phyloP scores from a whole-genome alignment of 2,329 filamentous ascomycete genomes.

The Diaporthe ilicicola region DNA sequence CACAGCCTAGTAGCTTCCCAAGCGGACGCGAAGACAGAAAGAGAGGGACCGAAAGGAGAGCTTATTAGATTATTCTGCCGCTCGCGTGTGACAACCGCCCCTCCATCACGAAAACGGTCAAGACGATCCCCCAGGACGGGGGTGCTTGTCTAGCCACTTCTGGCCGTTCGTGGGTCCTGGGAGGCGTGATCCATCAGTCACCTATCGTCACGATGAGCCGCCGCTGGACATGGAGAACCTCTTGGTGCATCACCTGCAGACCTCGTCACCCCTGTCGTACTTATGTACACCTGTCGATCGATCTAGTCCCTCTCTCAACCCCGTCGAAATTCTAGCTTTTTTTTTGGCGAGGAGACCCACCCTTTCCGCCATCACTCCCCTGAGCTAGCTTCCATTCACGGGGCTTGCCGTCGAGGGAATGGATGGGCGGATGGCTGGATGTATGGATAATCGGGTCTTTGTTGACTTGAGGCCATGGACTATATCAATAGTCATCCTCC shows the following conservation, averaged over 20 bases:
- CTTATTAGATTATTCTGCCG: background rate
- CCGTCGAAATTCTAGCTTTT: constrained; percentile 11
- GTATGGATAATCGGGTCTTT: background rate
- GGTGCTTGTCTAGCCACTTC: constrained; percentile 1
- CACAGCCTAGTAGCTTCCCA: background rate
- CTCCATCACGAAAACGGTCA: background rate
- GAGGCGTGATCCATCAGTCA: background rate
- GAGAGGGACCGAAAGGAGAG: background rate
- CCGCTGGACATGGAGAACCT: background rate
- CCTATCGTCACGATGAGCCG: background rate
- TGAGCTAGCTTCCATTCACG: background rate
- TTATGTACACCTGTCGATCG: background rate
- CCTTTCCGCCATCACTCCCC: constrained; percentile 13
- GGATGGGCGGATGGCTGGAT: background rate
- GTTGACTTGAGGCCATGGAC: background rate
- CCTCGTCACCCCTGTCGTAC: background rate
- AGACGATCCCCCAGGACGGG: background rate
- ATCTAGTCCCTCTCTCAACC: constrained; percentile 6
- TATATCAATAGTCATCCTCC: constrained; percentile 23
- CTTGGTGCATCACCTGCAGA: background rate
- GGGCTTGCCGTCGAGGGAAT: background rate
- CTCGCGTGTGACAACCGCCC: background rate
- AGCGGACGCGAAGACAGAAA: background rate
- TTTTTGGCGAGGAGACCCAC: constrained; percentile 2
- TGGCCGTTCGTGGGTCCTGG: background rate